Evolutionary conservation across 306 rosid species (phyloP).

Genomic region (Datisca glomerata): DNA sequence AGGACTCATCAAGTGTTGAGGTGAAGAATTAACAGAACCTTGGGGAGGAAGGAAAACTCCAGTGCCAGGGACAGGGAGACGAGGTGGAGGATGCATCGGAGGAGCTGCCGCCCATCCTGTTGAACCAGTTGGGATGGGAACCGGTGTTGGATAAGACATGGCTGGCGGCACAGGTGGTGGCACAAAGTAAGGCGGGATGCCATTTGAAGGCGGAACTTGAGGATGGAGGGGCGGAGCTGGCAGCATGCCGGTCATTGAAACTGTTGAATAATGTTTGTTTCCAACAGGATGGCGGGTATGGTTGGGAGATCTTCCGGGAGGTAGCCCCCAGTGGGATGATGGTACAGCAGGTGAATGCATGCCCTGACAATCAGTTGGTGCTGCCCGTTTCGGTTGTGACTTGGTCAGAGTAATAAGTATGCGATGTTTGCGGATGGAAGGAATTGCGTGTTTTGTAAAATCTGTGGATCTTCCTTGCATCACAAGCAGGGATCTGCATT

Average conservation of each 20-base stretch:
- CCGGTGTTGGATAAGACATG: conserved; percentile 58
- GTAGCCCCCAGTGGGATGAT: conserved; percentile 50
- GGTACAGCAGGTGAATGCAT: conserved; percentile 22
- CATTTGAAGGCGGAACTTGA: conserved; percentile 48
- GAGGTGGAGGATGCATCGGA: conserved; percentile 67
- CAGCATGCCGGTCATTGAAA: conserved; percentile 44
- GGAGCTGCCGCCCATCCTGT: conserved; percentile 68
- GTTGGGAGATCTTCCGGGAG: conserved; percentile 57
- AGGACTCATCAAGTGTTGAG: conserved; percentile 25
- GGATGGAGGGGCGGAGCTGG: conserved; percentile 53
- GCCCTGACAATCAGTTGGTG: conserved; percentile 43
- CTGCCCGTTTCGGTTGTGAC: conserved; percentile 46
- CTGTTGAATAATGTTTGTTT: conserved; percentile 49
- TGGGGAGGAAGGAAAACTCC: conserved; percentile 98
- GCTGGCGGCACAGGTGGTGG: conserved; percentile 42
- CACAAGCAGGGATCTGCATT: conserved; percentile 50
- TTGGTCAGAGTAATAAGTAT: conserved; percentile 65
- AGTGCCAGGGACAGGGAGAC: conserved; percentile 65
- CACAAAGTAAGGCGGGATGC: conserved; percentile 61
- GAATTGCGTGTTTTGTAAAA: conserved; percentile 67
- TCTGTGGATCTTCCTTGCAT: conserved; percentile 74
- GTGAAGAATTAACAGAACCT: conserved; percentile 51
- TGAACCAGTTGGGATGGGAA: conserved; percentile 53
- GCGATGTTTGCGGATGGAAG: conserved; percentile 69
- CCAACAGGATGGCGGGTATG: conserved; percentile 46